Conservation (phyloP, 441 rosid species). For the Populus hybrid region DNA sequence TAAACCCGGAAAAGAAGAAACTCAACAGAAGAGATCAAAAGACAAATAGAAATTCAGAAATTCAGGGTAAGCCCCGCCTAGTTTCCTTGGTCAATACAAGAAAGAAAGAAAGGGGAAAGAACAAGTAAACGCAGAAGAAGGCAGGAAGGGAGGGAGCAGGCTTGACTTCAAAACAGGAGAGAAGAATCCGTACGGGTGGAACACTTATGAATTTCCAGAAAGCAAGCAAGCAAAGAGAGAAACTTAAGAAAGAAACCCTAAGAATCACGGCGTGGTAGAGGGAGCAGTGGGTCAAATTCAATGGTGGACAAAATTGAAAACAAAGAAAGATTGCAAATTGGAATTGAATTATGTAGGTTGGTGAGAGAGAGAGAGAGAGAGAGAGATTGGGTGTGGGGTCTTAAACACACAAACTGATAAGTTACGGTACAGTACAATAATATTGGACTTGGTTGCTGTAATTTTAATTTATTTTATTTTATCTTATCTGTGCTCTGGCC, state of each 20-base stretch:
- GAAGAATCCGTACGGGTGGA: background rate
- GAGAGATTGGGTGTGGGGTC: background rate
- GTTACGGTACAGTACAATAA: background rate
- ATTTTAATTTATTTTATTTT: background rate
- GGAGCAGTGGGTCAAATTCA: background rate
- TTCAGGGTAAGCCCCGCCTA: constrained; percentile 6
- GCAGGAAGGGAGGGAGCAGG: background rate
- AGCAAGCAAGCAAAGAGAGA: background rate
- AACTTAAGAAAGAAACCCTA: constrained; percentile 10
- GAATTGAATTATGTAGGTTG: background rate
- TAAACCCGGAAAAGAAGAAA: background rate
- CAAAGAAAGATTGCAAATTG: background rate
- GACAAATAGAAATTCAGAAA: background rate
- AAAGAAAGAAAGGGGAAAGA: background rate
- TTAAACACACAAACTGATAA: background rate
- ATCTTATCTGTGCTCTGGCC: no score
- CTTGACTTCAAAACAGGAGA: constrained; percentile 6
- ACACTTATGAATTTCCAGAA: background rate
- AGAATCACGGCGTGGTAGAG: background rate
- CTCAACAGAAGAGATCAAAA: background rate
- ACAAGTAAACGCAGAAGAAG: background rate
- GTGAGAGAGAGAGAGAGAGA: background rate
- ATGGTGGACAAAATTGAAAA: background rate
- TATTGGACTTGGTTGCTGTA: background rate
- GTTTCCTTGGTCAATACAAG: background rate